These are phyloP conservation scores for Rubroboletus pulcherrimus DNA, from an alignment of 768 basidiomycete species.

Conservation along the genomic window DNA sequence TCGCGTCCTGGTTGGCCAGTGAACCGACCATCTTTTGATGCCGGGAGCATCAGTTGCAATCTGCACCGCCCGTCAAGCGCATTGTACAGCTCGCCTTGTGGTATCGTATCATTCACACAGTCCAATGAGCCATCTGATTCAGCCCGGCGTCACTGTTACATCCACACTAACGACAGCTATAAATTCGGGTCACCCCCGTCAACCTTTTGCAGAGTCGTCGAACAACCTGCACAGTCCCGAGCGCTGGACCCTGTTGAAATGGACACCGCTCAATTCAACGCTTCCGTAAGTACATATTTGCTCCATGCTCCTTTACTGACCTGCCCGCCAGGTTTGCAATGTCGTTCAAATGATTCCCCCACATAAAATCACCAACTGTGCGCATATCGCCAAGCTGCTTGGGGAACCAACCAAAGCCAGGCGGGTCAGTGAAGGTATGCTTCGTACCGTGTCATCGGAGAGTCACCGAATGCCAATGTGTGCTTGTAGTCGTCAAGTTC, in stretches of 20 bases:
- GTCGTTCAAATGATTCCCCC: slow-evolving; percentile 62
- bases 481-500: slow-evolving; percentile 61
- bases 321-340: slow-evolving; percentile 54
- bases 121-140: neutral
- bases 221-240: neutral
- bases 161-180: neutral
- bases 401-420: slow-evolving; percentile 74
- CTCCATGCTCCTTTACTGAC: neutral
- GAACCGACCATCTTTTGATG: no score
- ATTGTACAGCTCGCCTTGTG: neutral
- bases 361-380: slow-evolving; percentile 68
- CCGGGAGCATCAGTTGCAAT: neutral
- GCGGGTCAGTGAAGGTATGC: slow-evolving; percentile 74
- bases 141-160: neutral
- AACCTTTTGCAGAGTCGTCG: neutral
- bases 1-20: neutral
- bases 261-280: slow-evolving; percentile 19
- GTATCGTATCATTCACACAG: neutral
- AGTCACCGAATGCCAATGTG: neutral
- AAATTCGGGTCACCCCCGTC: neutral
- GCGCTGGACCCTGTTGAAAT: slow-evolving; percentile 1
- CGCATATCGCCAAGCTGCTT: slow-evolving; percentile 72
- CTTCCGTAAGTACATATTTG: slow-evolving; percentile 7
- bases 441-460: neutral
- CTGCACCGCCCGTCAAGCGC: neutral